Conservation (phyloP, 306 rosid species). For the Purshia tridentata region DNA sequence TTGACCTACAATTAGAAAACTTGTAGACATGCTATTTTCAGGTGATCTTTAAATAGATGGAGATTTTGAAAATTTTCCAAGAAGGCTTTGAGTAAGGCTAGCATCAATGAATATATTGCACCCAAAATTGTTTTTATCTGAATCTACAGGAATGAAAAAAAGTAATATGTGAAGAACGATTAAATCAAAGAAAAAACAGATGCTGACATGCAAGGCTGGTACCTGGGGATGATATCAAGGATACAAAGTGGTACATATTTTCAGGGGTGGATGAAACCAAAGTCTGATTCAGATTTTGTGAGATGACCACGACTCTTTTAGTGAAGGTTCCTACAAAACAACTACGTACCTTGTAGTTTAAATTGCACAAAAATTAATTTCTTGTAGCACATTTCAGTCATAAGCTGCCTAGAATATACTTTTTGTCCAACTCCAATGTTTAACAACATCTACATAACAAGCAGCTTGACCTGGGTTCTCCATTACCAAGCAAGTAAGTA, state of each 20-base stretch:
- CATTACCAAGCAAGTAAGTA: too few relatives aligned
- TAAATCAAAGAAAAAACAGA: slow-evolving; percentile 22
- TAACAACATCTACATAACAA: too few relatives aligned
- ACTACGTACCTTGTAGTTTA: too few relatives aligned
- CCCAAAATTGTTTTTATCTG: too few relatives aligned
- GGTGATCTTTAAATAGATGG: neutral
- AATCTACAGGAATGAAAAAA: neutral
- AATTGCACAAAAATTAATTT: too few relatives aligned
- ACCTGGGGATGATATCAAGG: slow-evolving; percentile 21
- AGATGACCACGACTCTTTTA: neutral
- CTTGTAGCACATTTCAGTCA: too few relatives aligned
- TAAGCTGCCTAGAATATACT: too few relatives aligned
- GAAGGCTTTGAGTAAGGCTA: neutral
- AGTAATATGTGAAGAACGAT: slow-evolving; percentile 16
- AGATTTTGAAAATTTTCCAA: slow-evolving; percentile 1
- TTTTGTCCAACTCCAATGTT: too few relatives aligned
- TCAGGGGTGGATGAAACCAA: slow-evolving; percentile 17
- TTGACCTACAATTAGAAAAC: too few relatives aligned
- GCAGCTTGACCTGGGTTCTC: too few relatives aligned
- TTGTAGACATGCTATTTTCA: slow-evolving; percentile 23
- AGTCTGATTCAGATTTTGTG: neutral
- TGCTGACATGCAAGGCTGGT: slow-evolving; percentile 9
- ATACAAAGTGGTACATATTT: neutral
- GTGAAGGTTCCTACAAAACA: too few relatives aligned
- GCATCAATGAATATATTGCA: neutral